Conservation (phyloP, 2,329 filamentous ascomycete species). For the Leptoxyphium fumago region DNA sequence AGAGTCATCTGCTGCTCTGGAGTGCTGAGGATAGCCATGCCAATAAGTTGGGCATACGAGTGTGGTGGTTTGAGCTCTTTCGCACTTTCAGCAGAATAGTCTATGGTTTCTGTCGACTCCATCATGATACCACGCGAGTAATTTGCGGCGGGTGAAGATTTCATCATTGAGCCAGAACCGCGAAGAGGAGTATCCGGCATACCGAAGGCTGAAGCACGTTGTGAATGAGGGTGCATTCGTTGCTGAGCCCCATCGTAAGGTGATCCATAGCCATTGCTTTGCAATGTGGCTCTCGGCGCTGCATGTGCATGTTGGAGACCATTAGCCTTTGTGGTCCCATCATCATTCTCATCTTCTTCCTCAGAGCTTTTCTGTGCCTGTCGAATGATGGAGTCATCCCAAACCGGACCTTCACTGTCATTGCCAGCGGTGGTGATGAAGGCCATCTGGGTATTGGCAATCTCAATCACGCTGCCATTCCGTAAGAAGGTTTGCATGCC, state of each 20-base stretch:
- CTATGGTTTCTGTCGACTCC: conserved; percentile 44
- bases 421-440: conserved; percentile 76
- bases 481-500: conserved; percentile 52
- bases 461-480: conserved; percentile 83
- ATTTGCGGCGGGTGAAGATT: conserved; percentile 30
- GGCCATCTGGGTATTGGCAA: conserved; percentile 93
- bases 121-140: conserved; percentile 37
- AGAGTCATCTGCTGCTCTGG: conserved; percentile 79
- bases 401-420: conserved; percentile 55
- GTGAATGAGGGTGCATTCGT: conserved; percentile 23
- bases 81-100: conserved; percentile 68
- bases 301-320: conserved; percentile 6
- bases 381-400: conserved; percentile 27
- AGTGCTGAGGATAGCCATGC: conserved; percentile 82
- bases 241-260: conserved; percentile 10
- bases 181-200: conserved; percentile 23
- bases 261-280: conserved; percentile 9
- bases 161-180: conserved; percentile 19
- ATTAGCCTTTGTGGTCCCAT: conserved; percentile 7
- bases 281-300: conserved; percentile 7
- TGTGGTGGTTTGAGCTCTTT: conserved; percentile 89
- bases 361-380: conserved; percentile 27
- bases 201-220: conserved; percentile 16
- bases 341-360: conserved; percentile 25
- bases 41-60: conserved; percentile 94